Percentiles rank a stretch among this genome's conserved stretches.
These are phyloP conservation scores for Graphium sp. DNA, from an alignment of 2,329 filamentous ascomycete species.

Conservation along the genomic window DNA sequence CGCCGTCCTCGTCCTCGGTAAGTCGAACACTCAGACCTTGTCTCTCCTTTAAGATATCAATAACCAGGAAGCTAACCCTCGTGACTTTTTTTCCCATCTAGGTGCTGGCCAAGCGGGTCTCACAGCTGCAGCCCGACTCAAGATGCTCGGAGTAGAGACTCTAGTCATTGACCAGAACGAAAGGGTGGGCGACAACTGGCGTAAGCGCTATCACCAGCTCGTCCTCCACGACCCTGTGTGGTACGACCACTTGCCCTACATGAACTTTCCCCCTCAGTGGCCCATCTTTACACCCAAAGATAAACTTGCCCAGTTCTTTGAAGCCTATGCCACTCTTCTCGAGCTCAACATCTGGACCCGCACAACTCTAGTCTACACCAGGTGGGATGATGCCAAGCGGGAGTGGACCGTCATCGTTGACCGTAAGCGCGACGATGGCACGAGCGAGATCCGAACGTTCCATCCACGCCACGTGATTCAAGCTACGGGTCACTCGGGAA, in stretches of 20 bases:
- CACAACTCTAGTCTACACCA: slow-evolving; percentile 27
- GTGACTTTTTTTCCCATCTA: slow-evolving; percentile 7
- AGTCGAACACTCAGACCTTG: slow-evolving; percentile 7
- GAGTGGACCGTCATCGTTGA: slow-evolving; percentile 38
- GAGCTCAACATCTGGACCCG: slow-evolving; percentile 52
- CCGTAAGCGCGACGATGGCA: slow-evolving; percentile 29
- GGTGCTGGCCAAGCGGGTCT: slow-evolving; percentile 46
- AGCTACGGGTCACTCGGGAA: slow-evolving; percentile 51
- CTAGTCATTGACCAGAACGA: slow-evolving; percentile 42
- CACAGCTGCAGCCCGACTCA: slow-evolving; percentile 37
- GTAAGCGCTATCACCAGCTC: slow-evolving; percentile 43
- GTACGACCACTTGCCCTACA: slow-evolving; percentile 44
- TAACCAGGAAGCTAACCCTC: neutral
- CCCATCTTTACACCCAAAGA: slow-evolving; percentile 57
- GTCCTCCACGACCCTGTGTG: slow-evolving; percentile 53
- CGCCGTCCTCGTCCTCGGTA: slow-evolving; percentile 43
- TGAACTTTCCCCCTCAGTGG: slow-evolving; percentile 48
- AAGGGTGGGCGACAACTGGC: slow-evolving; percentile 47
- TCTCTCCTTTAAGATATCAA: no score
- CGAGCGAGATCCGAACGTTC: slow-evolving; percentile 32
- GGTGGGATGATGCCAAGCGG: slow-evolving; percentile 29
- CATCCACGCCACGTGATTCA: slow-evolving; percentile 48
- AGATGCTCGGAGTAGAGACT: slow-evolving; percentile 36
- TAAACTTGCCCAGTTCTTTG: slow-evolving; percentile 53
- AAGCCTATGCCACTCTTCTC: slow-evolving; percentile 44